Conservation (phyloP, 2,329 filamentous ascomycete genomes). For the Drechmeria coniospora region DNA sequence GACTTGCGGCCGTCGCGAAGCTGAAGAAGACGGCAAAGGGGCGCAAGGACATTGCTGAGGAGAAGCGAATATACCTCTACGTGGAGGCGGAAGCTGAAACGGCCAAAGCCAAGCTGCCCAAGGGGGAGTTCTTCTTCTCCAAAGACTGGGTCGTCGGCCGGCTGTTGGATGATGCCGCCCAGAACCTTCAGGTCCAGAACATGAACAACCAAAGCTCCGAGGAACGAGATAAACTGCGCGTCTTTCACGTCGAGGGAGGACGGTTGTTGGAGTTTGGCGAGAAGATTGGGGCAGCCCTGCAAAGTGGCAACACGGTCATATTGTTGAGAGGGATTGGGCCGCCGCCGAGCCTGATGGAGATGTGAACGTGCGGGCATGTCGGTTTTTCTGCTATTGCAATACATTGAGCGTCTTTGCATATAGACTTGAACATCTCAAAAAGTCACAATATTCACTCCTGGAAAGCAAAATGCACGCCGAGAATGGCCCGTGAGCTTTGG, state of each 20-base stretch:
- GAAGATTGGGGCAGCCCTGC: conserved; percentile 58
- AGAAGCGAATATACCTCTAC: conserved; percentile 81
- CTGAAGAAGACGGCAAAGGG: conserved; percentile 85
- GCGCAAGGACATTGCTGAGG: conserved; percentile 60
- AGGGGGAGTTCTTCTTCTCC: conserved; percentile 66
- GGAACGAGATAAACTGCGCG: conserved; percentile 65
- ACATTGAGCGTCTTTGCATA: no score
- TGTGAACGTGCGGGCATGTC: no score
- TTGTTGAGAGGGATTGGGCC: conserved; percentile 71
- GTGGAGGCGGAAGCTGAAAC: conserved; percentile 85
- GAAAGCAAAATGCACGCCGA: no score
- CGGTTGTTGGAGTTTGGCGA: conserved; percentile 76
- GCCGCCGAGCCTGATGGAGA: conserved; percentile 56
- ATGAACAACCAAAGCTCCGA: conserved; percentile 64
- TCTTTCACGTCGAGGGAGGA: conserved; percentile 89
- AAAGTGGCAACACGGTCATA: conserved; percentile 80
- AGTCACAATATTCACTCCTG: no score
- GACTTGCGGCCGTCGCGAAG: conserved; percentile 54
- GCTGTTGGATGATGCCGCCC: conserved; percentile 64
- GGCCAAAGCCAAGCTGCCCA: conserved; percentile 67
- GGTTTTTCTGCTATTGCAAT: no score
- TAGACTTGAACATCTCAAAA: no score
- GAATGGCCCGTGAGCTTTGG: no score
- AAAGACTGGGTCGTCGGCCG: conserved; percentile 82
- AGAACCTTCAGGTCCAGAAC: conserved; percentile 64